A percentile compares a stretch with the other conserved stretches of the same genome.
Evolutionary conservation across 768 basidiomycete species (phyloP).

Genomic region (Phylloporus arenicola): DNA sequence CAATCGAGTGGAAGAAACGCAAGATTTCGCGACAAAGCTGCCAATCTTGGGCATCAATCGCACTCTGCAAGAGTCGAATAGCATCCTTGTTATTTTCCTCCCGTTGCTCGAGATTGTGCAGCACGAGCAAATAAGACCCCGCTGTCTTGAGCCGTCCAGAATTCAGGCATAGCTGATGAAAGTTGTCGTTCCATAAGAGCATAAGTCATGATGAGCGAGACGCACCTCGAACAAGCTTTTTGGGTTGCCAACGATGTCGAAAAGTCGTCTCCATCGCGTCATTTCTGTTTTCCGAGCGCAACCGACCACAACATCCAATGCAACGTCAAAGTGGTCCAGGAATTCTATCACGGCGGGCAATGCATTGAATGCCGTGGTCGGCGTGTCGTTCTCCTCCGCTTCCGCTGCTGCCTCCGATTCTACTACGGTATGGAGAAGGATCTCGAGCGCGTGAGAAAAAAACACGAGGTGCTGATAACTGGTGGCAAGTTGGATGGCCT

Average conservation of each 20-base stretch:
- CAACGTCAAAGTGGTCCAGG: slow-evolving; percentile 88
- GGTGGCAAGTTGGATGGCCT: slow-evolving; percentile 81
- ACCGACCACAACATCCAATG: slow-evolving; percentile 89
- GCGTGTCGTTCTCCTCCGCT: slow-evolving; percentile 17
- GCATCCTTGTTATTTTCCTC: slow-evolving; percentile 76
- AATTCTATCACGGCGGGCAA: slow-evolving; percentile 78
- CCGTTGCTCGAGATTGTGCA: slow-evolving; percentile 89
- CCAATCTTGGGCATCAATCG: slow-evolving; percentile 77
- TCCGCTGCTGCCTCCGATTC: slow-evolving; percentile 66
- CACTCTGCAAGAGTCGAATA: slow-evolving; percentile 70
- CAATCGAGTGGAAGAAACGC: slow-evolving; percentile 88
- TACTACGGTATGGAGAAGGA: slow-evolving; percentile 87
- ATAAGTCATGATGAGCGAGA: background rate
- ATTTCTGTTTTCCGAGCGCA: slow-evolving; percentile 97
- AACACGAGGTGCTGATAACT: slow-evolving; percentile 87
- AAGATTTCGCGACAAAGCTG: slow-evolving; percentile 87
- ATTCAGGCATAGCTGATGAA: slow-evolving; percentile 61
- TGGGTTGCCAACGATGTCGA: slow-evolving; percentile 87
- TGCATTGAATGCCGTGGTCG: slow-evolving; percentile 30
- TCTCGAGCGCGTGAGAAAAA: slow-evolving; percentile 91
- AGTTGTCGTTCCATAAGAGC: background rate
- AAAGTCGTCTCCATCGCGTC: slow-evolving; percentile 82
- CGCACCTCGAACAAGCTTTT: slow-evolving; percentile 85
- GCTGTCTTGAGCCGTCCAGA: slow-evolving; percentile 79
- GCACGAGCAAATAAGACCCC: slow-evolving; percentile 85